Conservation (phyloP, 2,329 filamentous ascomycete genomes). For the Onygenales sp. region DNA sequence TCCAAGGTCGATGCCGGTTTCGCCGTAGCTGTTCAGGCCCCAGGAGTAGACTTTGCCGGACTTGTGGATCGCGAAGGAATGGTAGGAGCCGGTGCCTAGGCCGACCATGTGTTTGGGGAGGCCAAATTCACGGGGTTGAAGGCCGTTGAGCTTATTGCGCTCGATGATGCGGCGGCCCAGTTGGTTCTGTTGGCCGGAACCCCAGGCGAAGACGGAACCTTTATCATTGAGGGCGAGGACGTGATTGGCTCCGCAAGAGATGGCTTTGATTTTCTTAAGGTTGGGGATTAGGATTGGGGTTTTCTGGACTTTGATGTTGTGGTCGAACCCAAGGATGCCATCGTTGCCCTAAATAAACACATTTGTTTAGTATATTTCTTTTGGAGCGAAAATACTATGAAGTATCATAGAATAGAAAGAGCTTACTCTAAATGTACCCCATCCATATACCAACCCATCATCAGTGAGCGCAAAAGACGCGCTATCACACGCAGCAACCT, state of each 20-base stretch:
- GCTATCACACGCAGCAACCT: conserved; percentile 51
- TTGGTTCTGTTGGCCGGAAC: conserved; percentile 58
- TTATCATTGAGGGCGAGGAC: conserved; percentile 48
- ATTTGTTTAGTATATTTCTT: background rate
- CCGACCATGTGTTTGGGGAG: conserved; percentile 50
- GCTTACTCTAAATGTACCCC: conserved; percentile 52
- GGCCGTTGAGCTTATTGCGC: conserved; percentile 45
- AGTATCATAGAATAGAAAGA: background rate
- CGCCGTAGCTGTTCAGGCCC: conserved; percentile 81
- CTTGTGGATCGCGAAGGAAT: conserved; percentile 66
- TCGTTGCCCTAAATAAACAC: conserved; percentile 44
- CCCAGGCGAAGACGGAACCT: conserved; percentile 55
- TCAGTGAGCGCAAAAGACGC: conserved; percentile 52
- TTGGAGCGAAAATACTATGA: conserved; percentile 1
- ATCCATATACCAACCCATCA: conserved; percentile 51
- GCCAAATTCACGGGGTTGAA: conserved; percentile 48
- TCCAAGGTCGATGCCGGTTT: conserved; percentile 58
- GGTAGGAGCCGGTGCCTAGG: conserved; percentile 65
- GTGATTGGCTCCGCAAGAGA: conserved; percentile 50
- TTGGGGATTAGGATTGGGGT: conserved; percentile 39
- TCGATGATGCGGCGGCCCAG: conserved; percentile 56
- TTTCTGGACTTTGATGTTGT: conserved; percentile 34
- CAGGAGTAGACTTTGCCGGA: conserved; percentile 66
- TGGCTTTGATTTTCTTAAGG: conserved; percentile 45
- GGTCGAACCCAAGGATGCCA: conserved; percentile 51